These are phyloP conservation scores for Ophiostoma montium DNA, from an alignment of 2,329 filamentous ascomycete species.

Conservation along the genomic window DNA sequence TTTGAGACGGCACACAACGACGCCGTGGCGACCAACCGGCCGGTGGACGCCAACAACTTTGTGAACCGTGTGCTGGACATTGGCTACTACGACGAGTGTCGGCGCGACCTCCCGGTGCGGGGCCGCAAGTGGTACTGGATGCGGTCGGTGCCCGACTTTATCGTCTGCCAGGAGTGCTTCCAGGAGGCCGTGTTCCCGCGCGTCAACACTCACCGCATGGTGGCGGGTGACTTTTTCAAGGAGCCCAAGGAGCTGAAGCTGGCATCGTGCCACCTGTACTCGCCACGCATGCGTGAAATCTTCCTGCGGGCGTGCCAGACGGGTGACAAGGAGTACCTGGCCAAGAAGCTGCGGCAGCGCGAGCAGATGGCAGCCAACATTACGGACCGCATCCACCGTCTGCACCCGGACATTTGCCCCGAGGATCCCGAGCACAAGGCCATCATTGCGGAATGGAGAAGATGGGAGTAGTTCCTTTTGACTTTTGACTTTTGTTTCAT, in stretches of 20 bases:
- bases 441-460: slow-evolving; percentile 41
- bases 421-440: slow-evolving; percentile 29
- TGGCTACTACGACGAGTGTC: slow-evolving; percentile 47
- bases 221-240: slow-evolving; percentile 53
- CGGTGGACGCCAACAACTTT: slow-evolving; percentile 46
- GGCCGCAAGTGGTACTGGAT: slow-evolving; percentile 65
- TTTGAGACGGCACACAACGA: slow-evolving; percentile 43
- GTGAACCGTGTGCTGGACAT: slow-evolving; percentile 49
- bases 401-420: too few relatives aligned
- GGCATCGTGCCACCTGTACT: slow-evolving; percentile 64
- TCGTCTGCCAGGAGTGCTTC: slow-evolving; percentile 79
- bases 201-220: slow-evolving; percentile 29
- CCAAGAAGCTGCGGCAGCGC: slow-evolving; percentile 41
- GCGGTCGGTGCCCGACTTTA: slow-evolving; percentile 59
- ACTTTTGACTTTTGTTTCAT: not conserved
- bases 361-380: slow-evolving; percentile 46
- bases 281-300: slow-evolving; percentile 58
- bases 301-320: slow-evolving; percentile 53
- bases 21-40: slow-evolving; percentile 28
- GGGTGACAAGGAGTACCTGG: slow-evolving; percentile 53
- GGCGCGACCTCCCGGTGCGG: slow-evolving; percentile 45
- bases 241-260: slow-evolving; percentile 40
- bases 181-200: slow-evolving; percentile 63
- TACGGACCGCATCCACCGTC: slow-evolving; percentile 32
- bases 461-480: slow-evolving; percentile 32